Conservation (phyloP, 495 filamentous ascomycete species). For the Hypoxylon subgilvum region DNA sequence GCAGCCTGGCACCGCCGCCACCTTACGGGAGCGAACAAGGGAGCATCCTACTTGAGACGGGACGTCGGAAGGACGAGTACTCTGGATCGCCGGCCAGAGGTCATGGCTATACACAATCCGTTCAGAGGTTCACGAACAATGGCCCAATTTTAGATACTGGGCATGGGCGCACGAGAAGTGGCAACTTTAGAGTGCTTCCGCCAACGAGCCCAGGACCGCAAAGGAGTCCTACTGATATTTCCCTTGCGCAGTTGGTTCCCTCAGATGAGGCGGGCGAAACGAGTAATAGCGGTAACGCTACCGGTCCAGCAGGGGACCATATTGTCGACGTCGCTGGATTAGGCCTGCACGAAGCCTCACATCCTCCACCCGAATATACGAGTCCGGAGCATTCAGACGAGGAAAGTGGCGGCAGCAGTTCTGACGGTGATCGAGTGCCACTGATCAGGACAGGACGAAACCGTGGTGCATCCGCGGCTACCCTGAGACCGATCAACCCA, state of each 20-base stretch:
- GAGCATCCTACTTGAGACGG: conserved; percentile 90
- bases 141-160: conserved; percentile 45
- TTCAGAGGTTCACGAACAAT: conserved; percentile 45
- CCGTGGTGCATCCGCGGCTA: conserved; percentile 51
- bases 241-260: conserved; percentile 75
- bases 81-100: conserved; percentile 62
- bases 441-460: conserved; percentile 46
- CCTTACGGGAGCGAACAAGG: conserved; percentile 97
- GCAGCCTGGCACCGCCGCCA: conserved; percentile 90
- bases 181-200: conserved; percentile 67
- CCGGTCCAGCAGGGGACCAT: conserved; percentile 41
- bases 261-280: conserved; percentile 79
- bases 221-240: conserved; percentile 95
- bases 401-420: conserved; percentile 60
- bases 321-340: conserved; percentile 48
- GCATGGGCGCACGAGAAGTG: conserved; percentile 62
- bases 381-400: conserved; percentile 65
- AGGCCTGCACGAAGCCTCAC: conserved; percentile 44
- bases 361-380: conserved; percentile 74
- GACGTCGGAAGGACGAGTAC: conserved; percentile 66
- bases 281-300: conserved; percentile 58
- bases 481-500: conserved; percentile 52
- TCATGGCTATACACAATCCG: conserved; percentile 53
- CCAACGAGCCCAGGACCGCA: conserved; percentile 88
- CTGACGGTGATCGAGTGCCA: conserved; percentile 49